Evolutionary conservation across 179 eudicot genomes (phyloP).

Genomic region (Carnegiea gigantea): DNA sequence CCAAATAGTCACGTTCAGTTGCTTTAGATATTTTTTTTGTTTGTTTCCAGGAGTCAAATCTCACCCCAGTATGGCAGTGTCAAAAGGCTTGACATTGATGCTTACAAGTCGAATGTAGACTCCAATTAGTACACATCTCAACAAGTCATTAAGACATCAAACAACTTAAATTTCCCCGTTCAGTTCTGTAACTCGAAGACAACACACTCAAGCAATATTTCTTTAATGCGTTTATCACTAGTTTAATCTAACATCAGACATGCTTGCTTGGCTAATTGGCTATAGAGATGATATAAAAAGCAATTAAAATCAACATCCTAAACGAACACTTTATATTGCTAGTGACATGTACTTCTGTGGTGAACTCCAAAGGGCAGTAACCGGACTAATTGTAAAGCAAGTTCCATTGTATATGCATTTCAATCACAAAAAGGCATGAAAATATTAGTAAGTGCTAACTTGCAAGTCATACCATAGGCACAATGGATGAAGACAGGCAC

Average conservation of each 20-base stretch:
- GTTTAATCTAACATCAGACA: too few relatives aligned
- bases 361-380: too few relatives aligned
- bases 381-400: neutral
- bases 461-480: slow-evolving; percentile 68
- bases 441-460: neutral
- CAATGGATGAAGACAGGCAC: slow-evolving; percentile 74
- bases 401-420: neutral
- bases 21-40: neutral
- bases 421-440: neutral
- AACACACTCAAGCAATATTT: too few relatives aligned
- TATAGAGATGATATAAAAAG: neutral
- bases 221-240: too few relatives aligned
- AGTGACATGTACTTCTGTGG: neutral
- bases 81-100: neutral
- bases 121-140: too few relatives aligned
- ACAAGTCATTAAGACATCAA: too few relatives aligned
- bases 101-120: too few relatives aligned
- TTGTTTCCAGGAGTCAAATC: neutral
- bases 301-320: neutral
- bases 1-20: neutral
- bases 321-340: neutral
- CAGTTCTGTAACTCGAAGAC: too few relatives aligned
- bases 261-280: too few relatives aligned
- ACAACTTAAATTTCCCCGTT: too few relatives aligned
- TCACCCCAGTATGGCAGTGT: neutral